These are phyloP conservation scores for Plectranthus barbatus DNA, from an alignment of 257 asterid genomes.

Conservation along the genomic window DNA sequence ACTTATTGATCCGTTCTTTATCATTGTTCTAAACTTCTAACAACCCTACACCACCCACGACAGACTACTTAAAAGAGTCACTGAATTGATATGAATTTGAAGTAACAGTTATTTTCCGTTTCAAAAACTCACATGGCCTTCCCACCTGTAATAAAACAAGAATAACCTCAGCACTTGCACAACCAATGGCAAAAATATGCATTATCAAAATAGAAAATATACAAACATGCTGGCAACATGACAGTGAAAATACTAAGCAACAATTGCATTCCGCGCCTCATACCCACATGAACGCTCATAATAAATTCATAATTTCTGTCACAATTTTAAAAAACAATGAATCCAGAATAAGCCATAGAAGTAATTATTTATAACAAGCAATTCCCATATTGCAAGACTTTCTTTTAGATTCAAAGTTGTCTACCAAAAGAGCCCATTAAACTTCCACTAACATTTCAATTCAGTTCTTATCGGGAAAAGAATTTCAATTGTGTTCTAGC, in stretches of 20 bases:
- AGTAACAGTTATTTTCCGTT: slow-evolving; percentile 14
- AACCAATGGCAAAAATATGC: background rate
- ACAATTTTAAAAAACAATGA: background rate
- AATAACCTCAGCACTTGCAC: slow-evolving; percentile 10
- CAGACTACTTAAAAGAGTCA: slow-evolving; percentile 1
- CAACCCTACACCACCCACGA: slow-evolving; percentile 38
- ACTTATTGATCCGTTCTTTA: slow-evolving; percentile 29
- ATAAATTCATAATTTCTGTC: background rate
- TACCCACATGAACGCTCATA: background rate
- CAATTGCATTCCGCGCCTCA: too few species aligned
- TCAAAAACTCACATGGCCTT: slow-evolving; percentile 62
- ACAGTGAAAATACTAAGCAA: background rate
- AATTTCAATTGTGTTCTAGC: background rate
- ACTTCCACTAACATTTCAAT: background rate
- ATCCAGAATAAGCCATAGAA: too few species aligned
- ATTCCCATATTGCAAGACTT: background rate
- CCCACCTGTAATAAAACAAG: slow-evolving; percentile 40
- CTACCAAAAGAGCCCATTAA: background rate
- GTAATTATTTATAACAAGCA: background rate
- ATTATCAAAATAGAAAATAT: background rate
- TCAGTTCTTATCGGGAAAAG: too few species aligned
- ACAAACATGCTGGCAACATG: background rate
- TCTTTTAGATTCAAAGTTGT: background rate
- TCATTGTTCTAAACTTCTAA: slow-evolving; percentile 47
- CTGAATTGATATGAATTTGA: slow-evolving; percentile 18